Conservation (phyloP, 2,329 filamentous ascomycete species). For the Venturia nashicola region DNA sequence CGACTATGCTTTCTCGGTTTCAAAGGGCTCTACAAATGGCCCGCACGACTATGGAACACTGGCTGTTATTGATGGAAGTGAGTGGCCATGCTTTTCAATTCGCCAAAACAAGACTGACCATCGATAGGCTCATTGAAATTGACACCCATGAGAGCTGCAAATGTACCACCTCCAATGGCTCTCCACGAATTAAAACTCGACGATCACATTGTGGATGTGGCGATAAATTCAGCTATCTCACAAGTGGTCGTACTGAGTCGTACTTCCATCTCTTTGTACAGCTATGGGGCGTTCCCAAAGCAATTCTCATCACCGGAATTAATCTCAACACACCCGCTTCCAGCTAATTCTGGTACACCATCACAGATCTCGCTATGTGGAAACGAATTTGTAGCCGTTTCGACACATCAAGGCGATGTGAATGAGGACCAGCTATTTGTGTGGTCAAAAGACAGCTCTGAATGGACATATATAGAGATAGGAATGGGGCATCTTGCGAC, state of each 20-base stretch:
- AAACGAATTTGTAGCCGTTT: not conserved
- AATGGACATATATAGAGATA: not conserved
- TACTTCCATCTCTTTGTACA: constrained; percentile 53
- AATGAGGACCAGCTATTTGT: not conserved
- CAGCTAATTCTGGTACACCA: not conserved
- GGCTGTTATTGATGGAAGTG: constrained; percentile 71
- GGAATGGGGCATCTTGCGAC: not conserved
- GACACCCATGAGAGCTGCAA: constrained; percentile 72
- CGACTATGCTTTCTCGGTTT: constrained; percentile 56
- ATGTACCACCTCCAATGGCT: constrained; percentile 87
- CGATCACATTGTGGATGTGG: constrained; percentile 58
- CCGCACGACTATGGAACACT: constrained; percentile 70
- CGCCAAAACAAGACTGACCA: constrained; percentile 12
- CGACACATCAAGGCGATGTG: not conserved
- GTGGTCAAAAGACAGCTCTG: not conserved
- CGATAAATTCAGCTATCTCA: constrained; percentile 36
- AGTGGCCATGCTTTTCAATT: constrained; percentile 16
- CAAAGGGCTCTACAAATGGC: constrained; percentile 55
- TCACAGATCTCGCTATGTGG: not conserved
- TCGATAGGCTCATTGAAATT: constrained; percentile 53
- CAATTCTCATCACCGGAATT: constrained; percentile 32
- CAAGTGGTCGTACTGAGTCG: constrained; percentile 60
- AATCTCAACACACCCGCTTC: constrained; percentile 18
- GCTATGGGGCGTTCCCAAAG: constrained; percentile 35
- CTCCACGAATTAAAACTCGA: constrained; percentile 57